Evolutionary conservation across 2,329 filamentous ascomycete species (phyloP), one percentile per base, ranked within the genome.

Genomic region (Arthrobotrys pseudoclavata): DNA sequence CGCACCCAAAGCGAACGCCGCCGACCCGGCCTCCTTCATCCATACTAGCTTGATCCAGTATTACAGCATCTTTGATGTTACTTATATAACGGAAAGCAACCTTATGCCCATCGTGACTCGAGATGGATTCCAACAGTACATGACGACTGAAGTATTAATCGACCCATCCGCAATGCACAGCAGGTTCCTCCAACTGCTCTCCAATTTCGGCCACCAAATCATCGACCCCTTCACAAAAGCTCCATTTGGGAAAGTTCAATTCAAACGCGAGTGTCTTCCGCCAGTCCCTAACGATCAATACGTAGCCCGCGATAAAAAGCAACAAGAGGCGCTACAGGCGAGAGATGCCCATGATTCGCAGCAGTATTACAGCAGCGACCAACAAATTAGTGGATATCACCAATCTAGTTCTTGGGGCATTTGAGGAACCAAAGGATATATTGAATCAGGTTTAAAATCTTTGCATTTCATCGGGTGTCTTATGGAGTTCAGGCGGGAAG

Each of bases 401-500:
- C 60, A 66, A 34, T 68, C 64, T 12, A 61, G 66, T 47, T 76
- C 72, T 20, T 76, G 72, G 72, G 72, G 72, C 0, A 76, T 76
- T 6, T 76, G 47, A 50, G 10, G 9, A 45, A 15, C 13, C 10
- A n/a, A 12, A 50, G 6, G 10, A 24, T 3, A 9, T 2, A 1
- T 13, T 24, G 1, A 20, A 45, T 20, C 12, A 9, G 2, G 34
- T 45, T 9, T 20, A 45, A 18, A 45, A 45, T 45, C n/a, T 3
- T 15, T 4, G n/a, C 15, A 45, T 18, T 20, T 45, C 4, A 7
- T 18, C 7, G 15, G 10, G 42, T n/a, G 15, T n/a, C 1, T n/a
- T 5, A 42, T 1, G 18, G 10, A 47, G n/a, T 20, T 47, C n/a
- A 3, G n/a, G 4, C 7, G 31, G 31, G 7, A 34, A 10, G 31